phyloP scores from a whole-genome alignment of 345 rosid species.

The Leavenworthia alabamica region DNA sequence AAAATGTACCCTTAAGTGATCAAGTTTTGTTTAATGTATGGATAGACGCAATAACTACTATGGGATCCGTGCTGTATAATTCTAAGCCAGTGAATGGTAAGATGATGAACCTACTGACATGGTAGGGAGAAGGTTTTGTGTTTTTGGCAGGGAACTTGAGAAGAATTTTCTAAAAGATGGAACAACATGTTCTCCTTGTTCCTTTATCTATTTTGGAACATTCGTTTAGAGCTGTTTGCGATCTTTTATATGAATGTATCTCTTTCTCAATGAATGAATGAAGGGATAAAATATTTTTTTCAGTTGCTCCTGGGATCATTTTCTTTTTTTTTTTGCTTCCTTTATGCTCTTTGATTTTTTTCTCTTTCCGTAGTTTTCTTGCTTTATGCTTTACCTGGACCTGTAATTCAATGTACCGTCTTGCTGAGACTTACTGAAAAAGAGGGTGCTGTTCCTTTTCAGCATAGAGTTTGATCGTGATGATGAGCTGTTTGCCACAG shows the following conservation, averaged over 20 bases:
- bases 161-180: not conserved
- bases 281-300: not conserved
- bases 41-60: slow-evolving; percentile 15
- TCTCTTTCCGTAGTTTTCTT: not conserved
- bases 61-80: slow-evolving; percentile 20
- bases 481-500: slow-evolving; percentile 93
- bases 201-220: not conserved
- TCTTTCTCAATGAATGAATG: not conserved
- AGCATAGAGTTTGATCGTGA: slow-evolving; percentile 99
- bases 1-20: not conserved
- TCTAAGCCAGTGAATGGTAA: slow-evolving; percentile 10
- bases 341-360: slow-evolving; percentile 6
- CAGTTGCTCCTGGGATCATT: not conserved
- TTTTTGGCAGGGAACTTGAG: not conserved
- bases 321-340: no score
- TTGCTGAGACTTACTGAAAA: slow-evolving; percentile 4
- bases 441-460: slow-evolving; percentile 25
- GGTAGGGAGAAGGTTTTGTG: slow-evolving; percentile 11
- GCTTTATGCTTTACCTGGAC: slow-evolving; percentile 12
- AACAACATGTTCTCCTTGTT: not conserved
- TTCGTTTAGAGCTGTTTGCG: not conserved
- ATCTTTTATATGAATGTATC: not conserved
- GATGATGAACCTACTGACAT: slow-evolving; percentile 13
- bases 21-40: slow-evolving; percentile 16
- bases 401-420: not conserved